Percentiles rank a stretch among this genome's conserved stretches.
Conservation (phyloP, 176 grass and related monocot genomes). For the Rhynchospora breviuscula region DNA sequence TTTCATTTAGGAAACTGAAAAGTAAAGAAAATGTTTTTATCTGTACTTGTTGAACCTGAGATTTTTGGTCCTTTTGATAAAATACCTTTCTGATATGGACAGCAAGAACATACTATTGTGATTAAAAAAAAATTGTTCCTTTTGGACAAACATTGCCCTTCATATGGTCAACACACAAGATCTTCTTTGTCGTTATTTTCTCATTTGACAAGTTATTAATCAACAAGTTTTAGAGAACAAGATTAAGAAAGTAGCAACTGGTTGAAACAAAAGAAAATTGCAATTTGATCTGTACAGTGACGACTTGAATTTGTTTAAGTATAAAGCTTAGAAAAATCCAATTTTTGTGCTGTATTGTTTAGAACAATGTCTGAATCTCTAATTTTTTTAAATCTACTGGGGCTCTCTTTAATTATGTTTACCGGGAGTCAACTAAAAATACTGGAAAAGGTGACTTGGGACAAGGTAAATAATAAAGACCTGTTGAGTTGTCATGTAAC, state of each 20-base stretch:
- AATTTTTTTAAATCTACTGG: background rate
- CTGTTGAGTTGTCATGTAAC: constrained; percentile 63
- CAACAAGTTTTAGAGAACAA: background rate
- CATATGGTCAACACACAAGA: background rate
- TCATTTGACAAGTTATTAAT: background rate
- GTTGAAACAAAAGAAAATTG: background rate
- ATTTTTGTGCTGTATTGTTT: background rate
- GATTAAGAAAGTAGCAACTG: background rate
- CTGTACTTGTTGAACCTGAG: background rate
- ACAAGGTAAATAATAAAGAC: background rate
- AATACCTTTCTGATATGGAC: background rate
- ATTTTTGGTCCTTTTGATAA: background rate
- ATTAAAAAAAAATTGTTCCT: background rate
- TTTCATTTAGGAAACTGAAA: background rate
- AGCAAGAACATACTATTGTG: background rate
- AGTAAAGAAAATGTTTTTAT: background rate
- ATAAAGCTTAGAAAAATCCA: background rate
- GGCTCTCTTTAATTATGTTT: background rate
- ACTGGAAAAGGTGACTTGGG: background rate
- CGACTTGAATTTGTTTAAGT: background rate
- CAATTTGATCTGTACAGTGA: background rate
- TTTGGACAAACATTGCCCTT: background rate
- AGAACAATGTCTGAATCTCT: background rate
- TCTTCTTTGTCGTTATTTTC: background rate
- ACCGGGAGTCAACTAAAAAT: background rate